These are phyloP conservation scores for Amaranthus hypochondriacus DNA, from an alignment of 148 eudicot species.

Conservation along the genomic window DNA sequence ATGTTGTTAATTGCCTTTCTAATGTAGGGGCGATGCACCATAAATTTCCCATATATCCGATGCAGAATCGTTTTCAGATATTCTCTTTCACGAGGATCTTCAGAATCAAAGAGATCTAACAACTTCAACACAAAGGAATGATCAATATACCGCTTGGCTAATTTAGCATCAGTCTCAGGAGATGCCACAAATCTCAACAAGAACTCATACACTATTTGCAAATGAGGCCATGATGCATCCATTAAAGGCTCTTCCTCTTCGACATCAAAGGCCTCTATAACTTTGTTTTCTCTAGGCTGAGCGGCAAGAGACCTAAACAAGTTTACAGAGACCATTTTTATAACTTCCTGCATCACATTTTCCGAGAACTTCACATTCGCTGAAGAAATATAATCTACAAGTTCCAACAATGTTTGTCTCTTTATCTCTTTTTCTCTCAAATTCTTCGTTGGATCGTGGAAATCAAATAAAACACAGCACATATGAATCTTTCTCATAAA, in stretches of 20 bases:
- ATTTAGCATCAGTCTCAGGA: constrained; percentile 58
- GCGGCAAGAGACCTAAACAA: constrained; percentile 49
- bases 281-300: constrained; percentile 47
- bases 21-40: constrained; percentile 73
- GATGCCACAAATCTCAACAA: constrained; percentile 61
- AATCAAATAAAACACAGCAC: constrained; percentile 56
- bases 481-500: constrained; percentile 44
- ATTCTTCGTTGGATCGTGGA: constrained; percentile 47
- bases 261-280: constrained; percentile 46
- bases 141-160: constrained; percentile 60
- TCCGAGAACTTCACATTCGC: constrained; percentile 51
- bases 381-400: constrained; percentile 55
- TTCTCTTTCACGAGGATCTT: constrained; percentile 79
- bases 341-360: constrained; percentile 49
- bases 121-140: constrained; percentile 57
- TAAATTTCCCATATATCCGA: constrained; percentile 71
- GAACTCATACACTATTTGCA: constrained; percentile 62
- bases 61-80: constrained; percentile 68
- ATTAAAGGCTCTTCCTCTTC: constrained; percentile 77
- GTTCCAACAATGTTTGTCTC: constrained; percentile 52
- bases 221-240: constrained; percentile 75
- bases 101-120: constrained; percentile 70
- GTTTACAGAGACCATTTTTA: constrained; percentile 58
- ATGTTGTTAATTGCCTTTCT: constrained; percentile 65
- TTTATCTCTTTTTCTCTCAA: constrained; percentile 63